These are phyloP conservation scores for Phialophora expanda DNA, from an alignment of 2,329 filamentous ascomycete genomes.

Conservation along the genomic window DNA sequence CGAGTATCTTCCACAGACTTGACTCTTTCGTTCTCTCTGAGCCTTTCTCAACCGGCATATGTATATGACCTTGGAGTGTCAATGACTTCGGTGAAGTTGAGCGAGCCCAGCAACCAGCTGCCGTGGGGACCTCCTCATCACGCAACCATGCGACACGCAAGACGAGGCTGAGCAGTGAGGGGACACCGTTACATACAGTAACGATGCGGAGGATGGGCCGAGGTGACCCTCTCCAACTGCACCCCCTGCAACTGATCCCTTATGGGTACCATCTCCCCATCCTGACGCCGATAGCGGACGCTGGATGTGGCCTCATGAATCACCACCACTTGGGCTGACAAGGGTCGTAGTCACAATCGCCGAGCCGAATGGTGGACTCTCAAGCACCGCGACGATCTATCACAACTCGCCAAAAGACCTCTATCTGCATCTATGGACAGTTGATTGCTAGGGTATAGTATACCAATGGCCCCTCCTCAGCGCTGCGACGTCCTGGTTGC, in stretches of 20 bases:
- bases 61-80: not conserved
- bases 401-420: not conserved
- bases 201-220: not conserved
- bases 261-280: not conserved
- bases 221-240: constrained; percentile 12
- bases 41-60: not conserved
- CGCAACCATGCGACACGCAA: not conserved
- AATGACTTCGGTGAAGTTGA: not conserved
- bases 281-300: constrained; percentile 12
- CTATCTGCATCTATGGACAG: not conserved
- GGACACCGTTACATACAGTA: not conserved
- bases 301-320: not conserved
- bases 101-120: not conserved
- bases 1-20: not conserved
- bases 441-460: not conserved
- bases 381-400: not conserved
- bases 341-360: not conserved
- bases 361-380: not conserved
- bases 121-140: not conserved
- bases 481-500: constrained; percentile 56
- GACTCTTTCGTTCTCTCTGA: not conserved
- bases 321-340: not conserved
- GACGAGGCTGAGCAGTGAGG: constrained; percentile 7
- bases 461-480: constrained; percentile 10
- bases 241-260: not conserved